Evolutionary conservation across 768 basidiomycete species (phyloP), one percentile per base, ranked within the genome.

Genomic region (Kwoniella botswanensis): DNA sequence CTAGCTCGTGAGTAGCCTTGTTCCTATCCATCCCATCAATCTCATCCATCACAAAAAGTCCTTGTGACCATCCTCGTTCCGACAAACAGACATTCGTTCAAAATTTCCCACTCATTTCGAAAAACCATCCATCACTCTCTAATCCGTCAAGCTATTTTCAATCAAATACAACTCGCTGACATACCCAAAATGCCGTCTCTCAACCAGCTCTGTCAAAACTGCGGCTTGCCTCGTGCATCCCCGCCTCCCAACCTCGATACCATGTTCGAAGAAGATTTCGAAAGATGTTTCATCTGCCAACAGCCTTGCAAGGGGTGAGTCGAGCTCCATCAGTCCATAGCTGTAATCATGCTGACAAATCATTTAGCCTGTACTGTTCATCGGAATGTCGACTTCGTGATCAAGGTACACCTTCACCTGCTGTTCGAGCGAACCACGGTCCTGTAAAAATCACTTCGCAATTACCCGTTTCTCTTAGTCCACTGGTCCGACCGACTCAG

Each of bases 201-300:
- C 55, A 22, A 60, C 22, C 68, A 70, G 68, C 26, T 58, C 29
- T 70, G 68, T 43, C 55, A 57, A 58, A 63, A 70, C 5, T 70
- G 68, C 68, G 68, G 68, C 52, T 63, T 70, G 62, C 68, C 56
- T 65, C 62, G 63, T 50, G 68, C 68, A 56, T 59, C 18, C 35
- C 44, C 68, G 12, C 53, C 65, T 12, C 59, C 18, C 44, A 7
- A 24, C 13, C 42, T 66, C 57, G 11, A 58, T 35, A 79, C 68
- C 72, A 81, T 81, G 79, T 81, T 81, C 44, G 79, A 81, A 67
- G 77, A 79, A 53, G 77, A 79, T 43, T 76, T 74, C 53, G 76
- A 75, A 50, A 59, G 73, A 52, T 81, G 79, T 70, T 77, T 76
- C 68, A 81, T 77, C 65, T 81, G 79, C 68, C 65, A 76, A 43